phyloP scores from a whole-genome alignment of 2,329 filamentous ascomycete genomes.

The Stagonosporopsis cucurbitacearum region DNA sequence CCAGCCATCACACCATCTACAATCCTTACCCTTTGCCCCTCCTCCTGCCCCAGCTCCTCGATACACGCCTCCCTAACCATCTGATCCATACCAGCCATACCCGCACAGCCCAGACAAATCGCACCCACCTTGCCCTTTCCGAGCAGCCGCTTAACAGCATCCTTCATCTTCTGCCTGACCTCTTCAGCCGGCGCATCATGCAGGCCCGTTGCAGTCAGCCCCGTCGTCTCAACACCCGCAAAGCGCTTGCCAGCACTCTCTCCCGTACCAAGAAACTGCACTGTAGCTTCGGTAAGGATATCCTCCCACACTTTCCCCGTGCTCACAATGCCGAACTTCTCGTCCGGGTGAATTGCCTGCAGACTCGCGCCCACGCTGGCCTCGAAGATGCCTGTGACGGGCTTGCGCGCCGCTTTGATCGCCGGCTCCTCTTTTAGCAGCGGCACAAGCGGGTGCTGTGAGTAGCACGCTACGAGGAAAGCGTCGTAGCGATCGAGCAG shows the following conservation, averaged over 20 bases:
- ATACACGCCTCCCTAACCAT: constrained; percentile 74
- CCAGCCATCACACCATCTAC: constrained; percentile 82
- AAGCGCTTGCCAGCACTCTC: constrained; percentile 61
- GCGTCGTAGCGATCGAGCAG: constrained; percentile 66
- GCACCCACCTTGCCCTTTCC: constrained; percentile 63
- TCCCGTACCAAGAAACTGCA: constrained; percentile 64
- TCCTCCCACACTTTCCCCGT: constrained; percentile 85
- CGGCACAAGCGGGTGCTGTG: constrained; percentile 77
- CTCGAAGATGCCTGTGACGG: constrained; percentile 86
- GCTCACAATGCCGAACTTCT: constrained; percentile 84
- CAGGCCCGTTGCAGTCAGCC: constrained; percentile 78
- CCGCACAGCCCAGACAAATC: constrained; percentile 86
- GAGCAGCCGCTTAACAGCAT: constrained; percentile 73
- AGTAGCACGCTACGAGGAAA: constrained; percentile 90
- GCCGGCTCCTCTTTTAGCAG: constrained; percentile 59
- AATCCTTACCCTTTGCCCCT: constrained; percentile 68
- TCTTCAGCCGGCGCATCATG: constrained; percentile 71
- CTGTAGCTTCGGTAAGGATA: constrained; percentile 71
- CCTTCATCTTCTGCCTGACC: constrained; percentile 69
- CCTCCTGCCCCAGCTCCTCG: constrained; percentile 66
- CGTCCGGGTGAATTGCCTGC: constrained; percentile 57
- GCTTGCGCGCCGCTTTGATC: constrained; percentile 51
- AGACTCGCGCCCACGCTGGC: constrained; percentile 73
- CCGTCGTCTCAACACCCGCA: constrained; percentile 81
- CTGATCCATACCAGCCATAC: constrained; percentile 85